Percentiles rank a stretch among this genome's conserved stretches.
These are phyloP conservation scores for Colletotrichum tropicale DNA, from an alignment of 2,329 filamentous ascomycete genomes.

Conservation along the genomic window DNA sequence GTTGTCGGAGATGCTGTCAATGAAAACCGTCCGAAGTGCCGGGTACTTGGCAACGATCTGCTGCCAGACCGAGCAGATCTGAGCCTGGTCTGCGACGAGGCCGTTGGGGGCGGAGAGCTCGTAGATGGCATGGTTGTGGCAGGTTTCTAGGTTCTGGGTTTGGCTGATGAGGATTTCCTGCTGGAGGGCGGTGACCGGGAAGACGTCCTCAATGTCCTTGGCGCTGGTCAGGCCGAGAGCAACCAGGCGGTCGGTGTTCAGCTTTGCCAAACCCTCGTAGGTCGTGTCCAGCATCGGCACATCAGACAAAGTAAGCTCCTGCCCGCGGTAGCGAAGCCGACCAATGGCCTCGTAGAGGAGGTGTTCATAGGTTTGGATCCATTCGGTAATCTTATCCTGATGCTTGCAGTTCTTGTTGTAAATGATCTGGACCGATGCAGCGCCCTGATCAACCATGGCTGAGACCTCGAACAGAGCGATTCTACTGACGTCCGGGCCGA, in stretches of 20 bases:
- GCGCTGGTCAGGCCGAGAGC: conserved; percentile 44
- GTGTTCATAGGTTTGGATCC: conserved; percentile 53
- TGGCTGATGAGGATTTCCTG: conserved; percentile 55
- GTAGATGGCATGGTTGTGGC: conserved; percentile 51
- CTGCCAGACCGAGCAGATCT: conserved; percentile 55
- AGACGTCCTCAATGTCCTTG: conserved; percentile 52
- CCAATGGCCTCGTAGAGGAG: conserved; percentile 49
- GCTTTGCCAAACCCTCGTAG: conserved; percentile 47
- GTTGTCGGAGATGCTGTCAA: conserved; percentile 51
- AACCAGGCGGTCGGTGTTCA: conserved; percentile 46
- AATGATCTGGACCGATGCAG: conserved; percentile 48
- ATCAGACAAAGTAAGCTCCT: conserved; percentile 55
- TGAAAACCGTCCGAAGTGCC: conserved; percentile 55
- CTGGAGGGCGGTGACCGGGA: conserved; percentile 52
- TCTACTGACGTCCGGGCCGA: conserved; percentile 50
- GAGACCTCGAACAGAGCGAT: conserved; percentile 57
- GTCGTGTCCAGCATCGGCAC: conserved; percentile 52
- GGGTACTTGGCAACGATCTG: conserved; percentile 49
- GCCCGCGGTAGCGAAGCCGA: conserved; percentile 43
- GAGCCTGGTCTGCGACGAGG: conserved; percentile 42
- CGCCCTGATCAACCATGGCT: conserved; percentile 48
- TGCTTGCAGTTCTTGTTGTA: conserved; percentile 47
- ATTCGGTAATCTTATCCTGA: conserved; percentile 46
- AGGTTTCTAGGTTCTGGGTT: conserved; percentile 42
- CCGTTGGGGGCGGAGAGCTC: conserved; percentile 45